phyloP scores from a whole-genome alignment of 2,329 filamentous ascomycete genomes.

The Claviceps humidiphila region DNA sequence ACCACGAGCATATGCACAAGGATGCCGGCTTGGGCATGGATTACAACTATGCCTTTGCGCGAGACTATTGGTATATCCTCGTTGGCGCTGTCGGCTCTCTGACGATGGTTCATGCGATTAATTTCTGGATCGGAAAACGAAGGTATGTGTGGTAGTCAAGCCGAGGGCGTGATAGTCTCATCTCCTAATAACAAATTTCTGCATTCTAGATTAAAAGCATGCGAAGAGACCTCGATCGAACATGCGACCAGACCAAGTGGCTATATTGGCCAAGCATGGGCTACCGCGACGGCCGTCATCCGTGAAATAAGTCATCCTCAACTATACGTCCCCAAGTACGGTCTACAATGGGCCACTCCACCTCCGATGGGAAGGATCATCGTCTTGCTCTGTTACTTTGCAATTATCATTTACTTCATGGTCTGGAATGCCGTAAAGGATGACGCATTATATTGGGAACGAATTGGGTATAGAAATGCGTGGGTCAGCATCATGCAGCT shows the following conservation, averaged over 20 bases:
- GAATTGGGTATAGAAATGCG: constrained; percentile 53
- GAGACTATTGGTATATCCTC: constrained; percentile 46
- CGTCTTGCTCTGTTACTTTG: constrained; percentile 43
- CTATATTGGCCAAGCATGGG: constrained; percentile 36
- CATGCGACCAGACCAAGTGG: constrained; percentile 40
- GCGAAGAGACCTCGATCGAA: constrained; percentile 27
- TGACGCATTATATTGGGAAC: constrained; percentile 48
- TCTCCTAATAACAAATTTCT: neutral
- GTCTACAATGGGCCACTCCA: constrained; percentile 43
- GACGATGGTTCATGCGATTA: constrained; percentile 27
- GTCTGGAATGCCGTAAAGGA: constrained; percentile 31
- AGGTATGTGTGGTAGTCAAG: constrained; percentile 21
- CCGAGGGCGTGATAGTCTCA: neutral
- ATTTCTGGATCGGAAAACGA: constrained; percentile 26
- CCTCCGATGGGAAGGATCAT: constrained; percentile 44
- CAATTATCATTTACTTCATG: constrained; percentile 45
- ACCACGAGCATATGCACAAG: constrained; percentile 18
- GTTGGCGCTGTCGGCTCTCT: constrained; percentile 33
- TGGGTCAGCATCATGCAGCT: constrained; percentile 54
- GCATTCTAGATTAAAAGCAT: constrained; percentile 31
- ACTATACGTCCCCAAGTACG: constrained; percentile 30
- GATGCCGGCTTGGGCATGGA: constrained; percentile 24
- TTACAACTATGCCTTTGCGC: constrained; percentile 37
- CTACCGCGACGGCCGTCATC: constrained; percentile 42
- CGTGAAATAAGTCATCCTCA: constrained; percentile 46